Evolutionary conservation across 768 basidiomycete species (phyloP).

Genomic region (Grammothele lineata): DNA sequence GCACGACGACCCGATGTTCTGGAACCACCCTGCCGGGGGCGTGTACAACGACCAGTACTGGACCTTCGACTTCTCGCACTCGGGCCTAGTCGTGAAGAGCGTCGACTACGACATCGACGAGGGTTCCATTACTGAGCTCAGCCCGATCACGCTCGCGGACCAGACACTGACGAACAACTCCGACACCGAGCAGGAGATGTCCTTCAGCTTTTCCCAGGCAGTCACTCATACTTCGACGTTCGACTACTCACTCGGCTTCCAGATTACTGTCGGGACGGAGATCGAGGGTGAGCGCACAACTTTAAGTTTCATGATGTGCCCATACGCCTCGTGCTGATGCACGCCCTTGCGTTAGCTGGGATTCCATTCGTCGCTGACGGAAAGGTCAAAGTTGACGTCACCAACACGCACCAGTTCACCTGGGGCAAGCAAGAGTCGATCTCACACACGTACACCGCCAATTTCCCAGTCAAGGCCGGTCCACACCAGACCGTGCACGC

Average conservation of each 20-base stretch:
- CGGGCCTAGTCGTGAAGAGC: conserved; percentile 2
- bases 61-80: neutral
- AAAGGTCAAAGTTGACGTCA: neutral
- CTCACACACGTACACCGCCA: neutral
- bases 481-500: neutral
- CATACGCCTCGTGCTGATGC: neutral
- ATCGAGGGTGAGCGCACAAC: too few relatives aligned
- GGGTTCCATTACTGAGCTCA: neutral
- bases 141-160: too few relatives aligned
- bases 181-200: conserved; percentile 1
- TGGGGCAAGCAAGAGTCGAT: neutral
- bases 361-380: conserved; percentile 1
- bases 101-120: conserved; percentile 1
- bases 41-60: conserved; percentile 1
- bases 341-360: neutral
- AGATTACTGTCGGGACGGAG: too few relatives aligned
- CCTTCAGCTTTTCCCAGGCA: too few relatives aligned
- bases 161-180: conserved; percentile 3
- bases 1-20: neutral
- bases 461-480: neutral
- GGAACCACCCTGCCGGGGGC: neutral
- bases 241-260: too few relatives aligned
- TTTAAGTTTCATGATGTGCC: too few relatives aligned
- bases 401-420: neutral
- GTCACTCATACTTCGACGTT: too few relatives aligned